A percentile compares a stretch with the other conserved stretches of the same genome.
phyloP scores from a whole-genome alignment of 2,329 filamentous ascomycete genomes.

The Harringtonia lauricola region DNA sequence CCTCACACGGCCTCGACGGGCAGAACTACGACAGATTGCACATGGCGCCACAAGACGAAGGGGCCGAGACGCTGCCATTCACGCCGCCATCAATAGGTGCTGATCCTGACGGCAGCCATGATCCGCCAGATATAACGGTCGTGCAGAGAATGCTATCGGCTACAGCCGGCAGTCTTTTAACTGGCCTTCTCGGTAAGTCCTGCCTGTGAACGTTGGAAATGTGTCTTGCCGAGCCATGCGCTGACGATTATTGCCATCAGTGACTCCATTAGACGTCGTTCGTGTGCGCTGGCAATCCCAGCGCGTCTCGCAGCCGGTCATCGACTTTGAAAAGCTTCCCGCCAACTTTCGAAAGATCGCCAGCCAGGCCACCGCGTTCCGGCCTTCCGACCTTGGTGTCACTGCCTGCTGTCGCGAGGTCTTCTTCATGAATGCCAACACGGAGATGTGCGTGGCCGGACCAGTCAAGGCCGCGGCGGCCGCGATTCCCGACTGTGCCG shows the following conservation, averaged over 20 bases:
- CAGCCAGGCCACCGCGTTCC: slow-evolving; percentile 54
- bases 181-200: slow-evolving; percentile 67
- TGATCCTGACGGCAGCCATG: slow-evolving; percentile 19
- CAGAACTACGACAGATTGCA: slow-evolving; percentile 28
- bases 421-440: slow-evolving; percentile 85
- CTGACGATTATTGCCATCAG: too few species aligned
- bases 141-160: slow-evolving; percentile 92
- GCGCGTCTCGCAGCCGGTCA: slow-evolving; percentile 25
- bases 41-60: slow-evolving; percentile 18
- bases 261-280: slow-evolving; percentile 93
- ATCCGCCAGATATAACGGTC: slow-evolving; percentile 60
- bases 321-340: slow-evolving; percentile 28
- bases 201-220: too few species aligned
- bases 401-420: slow-evolving; percentile 94
- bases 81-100: slow-evolving; percentile 19
- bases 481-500: slow-evolving; percentile 56
- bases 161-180: slow-evolving; percentile 79
- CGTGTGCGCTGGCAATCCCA: slow-evolving; percentile 91
- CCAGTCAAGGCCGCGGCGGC: slow-evolving; percentile 36
- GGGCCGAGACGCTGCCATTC: slow-evolving; percentile 17
- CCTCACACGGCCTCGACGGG: slow-evolving; percentile 15
- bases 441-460: slow-evolving; percentile 69
- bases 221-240: too few species aligned
- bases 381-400: slow-evolving; percentile 72
- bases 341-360: slow-evolving; percentile 45